Percentiles rank a stretch among this genome's conserved stretches.
These are phyloP conservation scores for Suillus subalutaceus DNA, from an alignment of 768 basidiomycete species.

Conservation along the genomic window DNA sequence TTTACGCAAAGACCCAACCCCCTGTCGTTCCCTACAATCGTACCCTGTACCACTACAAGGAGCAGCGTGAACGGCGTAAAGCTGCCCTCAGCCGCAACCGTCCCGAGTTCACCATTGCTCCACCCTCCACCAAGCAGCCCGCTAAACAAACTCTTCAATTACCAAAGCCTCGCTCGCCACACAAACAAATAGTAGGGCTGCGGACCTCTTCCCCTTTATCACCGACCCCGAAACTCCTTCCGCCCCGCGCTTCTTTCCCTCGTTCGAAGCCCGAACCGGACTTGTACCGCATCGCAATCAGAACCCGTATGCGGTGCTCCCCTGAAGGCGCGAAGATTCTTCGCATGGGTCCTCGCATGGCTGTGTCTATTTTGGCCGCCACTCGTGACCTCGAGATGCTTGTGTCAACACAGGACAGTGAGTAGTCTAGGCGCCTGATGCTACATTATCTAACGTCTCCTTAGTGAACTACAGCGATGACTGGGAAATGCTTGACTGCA, in stretches of 20 bases:
- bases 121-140: constrained; percentile 14
- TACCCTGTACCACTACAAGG: constrained; percentile 49
- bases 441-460: constrained; percentile 45
- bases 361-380: constrained; percentile 59
- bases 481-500: constrained; percentile 37
- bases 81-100: constrained; percentile 30
- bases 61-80: constrained; percentile 49
- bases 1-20: not conserved
- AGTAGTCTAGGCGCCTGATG: constrained; percentile 41
- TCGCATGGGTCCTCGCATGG: constrained; percentile 66
- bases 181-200: constrained; percentile 26
- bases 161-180: constrained; percentile 20
- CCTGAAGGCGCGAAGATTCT: constrained; percentile 67
- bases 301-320: constrained; percentile 55
- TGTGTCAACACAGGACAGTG: constrained; percentile 42
- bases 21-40: constrained; percentile 31
- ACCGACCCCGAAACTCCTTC: constrained; percentile 42
- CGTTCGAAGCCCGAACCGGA: constrained; percentile 62
- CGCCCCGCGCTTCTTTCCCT: constrained; percentile 57
- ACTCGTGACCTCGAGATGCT: constrained; percentile 65
- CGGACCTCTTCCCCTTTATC: constrained; percentile 56
- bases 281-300: constrained; percentile 63
- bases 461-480: constrained; percentile 52
- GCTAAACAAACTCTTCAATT: constrained; percentile 19
- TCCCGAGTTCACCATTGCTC: constrained; percentile 30